A percentile compares a stretch with the other conserved stretches of the same genome.
These are phyloP conservation scores for Rhodomyrtus psidioides DNA, from an alignment of 441 rosid genomes.

Conservation along the genomic window DNA sequence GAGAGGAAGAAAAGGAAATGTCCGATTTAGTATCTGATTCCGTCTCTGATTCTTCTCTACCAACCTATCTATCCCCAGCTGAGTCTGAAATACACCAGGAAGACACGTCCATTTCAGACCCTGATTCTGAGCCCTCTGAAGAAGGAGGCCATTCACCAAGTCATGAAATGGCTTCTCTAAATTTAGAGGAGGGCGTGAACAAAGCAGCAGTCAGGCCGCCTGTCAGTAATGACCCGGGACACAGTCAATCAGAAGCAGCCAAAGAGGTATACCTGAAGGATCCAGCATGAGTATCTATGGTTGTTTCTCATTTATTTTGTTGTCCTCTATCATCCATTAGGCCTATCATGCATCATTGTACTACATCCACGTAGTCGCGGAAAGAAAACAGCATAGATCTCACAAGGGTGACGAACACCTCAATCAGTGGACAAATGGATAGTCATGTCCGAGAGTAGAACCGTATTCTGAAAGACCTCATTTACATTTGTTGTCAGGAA, in stretches of 20 bases:
- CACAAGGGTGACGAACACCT: background rate
- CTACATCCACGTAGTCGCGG: background rate
- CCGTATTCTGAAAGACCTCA: background rate
- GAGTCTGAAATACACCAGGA: slow-evolving; percentile 3
- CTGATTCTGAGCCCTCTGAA: slow-evolving; percentile 9
- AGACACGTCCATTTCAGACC: slow-evolving; percentile 5
- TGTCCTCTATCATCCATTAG: background rate
- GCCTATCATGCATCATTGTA: background rate
- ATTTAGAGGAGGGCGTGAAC: background rate
- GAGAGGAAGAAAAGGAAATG: slow-evolving; percentile 39
- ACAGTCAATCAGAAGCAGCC: background rate
- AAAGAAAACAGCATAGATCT: background rate
- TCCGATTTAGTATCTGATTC: background rate
- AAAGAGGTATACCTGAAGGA: background rate
- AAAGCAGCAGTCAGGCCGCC: background rate
- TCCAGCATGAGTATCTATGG: background rate
- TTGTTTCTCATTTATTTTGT: background rate
- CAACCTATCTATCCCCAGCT: background rate
- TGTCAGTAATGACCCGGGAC: slow-evolving; percentile 2
- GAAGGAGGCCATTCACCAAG: slow-evolving; percentile 7
- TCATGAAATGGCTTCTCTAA: slow-evolving; percentile 9
- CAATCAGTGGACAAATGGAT: background rate
- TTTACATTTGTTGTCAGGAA: background rate
- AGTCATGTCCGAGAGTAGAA: background rate
- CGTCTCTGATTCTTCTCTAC: slow-evolving; percentile 5